Conservation (phyloP, 352 stramenopile genomes). For the Salisapilia sapeloensis region DNA sequence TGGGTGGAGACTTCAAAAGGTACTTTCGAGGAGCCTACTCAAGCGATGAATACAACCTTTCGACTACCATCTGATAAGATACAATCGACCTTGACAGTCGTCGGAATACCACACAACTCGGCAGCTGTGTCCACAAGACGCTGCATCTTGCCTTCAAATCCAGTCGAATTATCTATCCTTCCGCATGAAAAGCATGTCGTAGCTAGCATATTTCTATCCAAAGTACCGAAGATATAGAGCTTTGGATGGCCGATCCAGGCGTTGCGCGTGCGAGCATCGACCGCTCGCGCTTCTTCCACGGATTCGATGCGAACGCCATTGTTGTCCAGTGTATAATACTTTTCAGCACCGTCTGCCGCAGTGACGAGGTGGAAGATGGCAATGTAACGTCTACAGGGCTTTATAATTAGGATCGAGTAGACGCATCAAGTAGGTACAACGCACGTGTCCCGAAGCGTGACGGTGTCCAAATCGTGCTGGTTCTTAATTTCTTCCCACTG, state of each 20-base stretch:
- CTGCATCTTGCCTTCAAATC: constrained; percentile 79
- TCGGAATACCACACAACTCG: constrained; percentile 50
- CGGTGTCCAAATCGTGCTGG: constrained; percentile 65
- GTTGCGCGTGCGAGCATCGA: constrained; percentile 69
- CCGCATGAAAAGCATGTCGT: not conserved
- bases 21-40: constrained; percentile 49
- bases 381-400: constrained; percentile 48
- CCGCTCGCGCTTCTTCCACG: constrained; percentile 73
- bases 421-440: constrained; percentile 3
- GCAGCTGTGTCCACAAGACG: constrained; percentile 67
- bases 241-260: constrained; percentile 77
- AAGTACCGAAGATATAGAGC: constrained; percentile 62
- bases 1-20: constrained; percentile 20
- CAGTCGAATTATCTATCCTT: constrained; percentile 73
- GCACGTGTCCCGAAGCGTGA: constrained; percentile 68
- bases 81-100: constrained; percentile 29
- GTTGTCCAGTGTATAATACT: constrained; percentile 94
- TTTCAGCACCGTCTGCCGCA: constrained; percentile 86
- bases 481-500: constrained; percentile 81
- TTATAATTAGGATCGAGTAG: not conserved
- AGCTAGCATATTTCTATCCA: constrained; percentile 1
- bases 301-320: constrained; percentile 93
- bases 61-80: not conserved
- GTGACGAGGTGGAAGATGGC: constrained; percentile 81
- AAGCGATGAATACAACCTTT: not conserved